A percentile compares a stretch with the other conserved stretches of the same genome.
Conservation (phyloP, 495 filamentous ascomycete species). For the Xylaria palmicola region DNA sequence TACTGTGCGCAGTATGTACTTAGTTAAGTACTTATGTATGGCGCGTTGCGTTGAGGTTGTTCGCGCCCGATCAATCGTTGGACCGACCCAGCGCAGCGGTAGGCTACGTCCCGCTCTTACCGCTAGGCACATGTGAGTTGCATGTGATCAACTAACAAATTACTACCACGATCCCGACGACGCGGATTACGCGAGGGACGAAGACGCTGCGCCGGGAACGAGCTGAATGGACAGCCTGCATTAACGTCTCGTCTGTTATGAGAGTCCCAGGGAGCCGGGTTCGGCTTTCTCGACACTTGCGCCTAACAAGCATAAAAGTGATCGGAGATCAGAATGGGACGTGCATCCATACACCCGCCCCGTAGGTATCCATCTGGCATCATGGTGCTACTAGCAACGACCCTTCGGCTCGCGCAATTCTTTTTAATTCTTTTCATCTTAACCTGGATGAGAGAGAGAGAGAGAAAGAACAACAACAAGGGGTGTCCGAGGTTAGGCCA, state of each 20-base stretch:
- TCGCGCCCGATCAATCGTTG: not conserved
- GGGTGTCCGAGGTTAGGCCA: not conserved
- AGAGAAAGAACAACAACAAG: not conserved
- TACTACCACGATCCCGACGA: constrained; percentile 8
- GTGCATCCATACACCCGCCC: too few relatives aligned
- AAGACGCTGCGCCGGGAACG: not conserved
- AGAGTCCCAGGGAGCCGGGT: constrained; percentile 4
- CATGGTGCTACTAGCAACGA: too few relatives aligned
- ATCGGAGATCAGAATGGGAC: too few relatives aligned
- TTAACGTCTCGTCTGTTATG: not conserved
- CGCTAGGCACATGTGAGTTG: constrained; percentile 2
- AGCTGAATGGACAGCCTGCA: not conserved
- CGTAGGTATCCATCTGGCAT: too few relatives aligned
- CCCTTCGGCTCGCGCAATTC: too few relatives aligned
- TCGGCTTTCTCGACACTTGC: not conserved
- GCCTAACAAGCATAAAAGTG: constrained; percentile 1
- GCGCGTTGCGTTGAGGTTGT: too few relatives aligned
- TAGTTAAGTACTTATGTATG: too few relatives aligned
- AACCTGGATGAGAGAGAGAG: not conserved
- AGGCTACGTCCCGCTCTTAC: constrained; percentile 5
- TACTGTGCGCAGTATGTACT: too few relatives aligned
- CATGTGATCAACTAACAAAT: constrained; percentile 12
- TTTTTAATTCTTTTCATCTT: too few relatives aligned
- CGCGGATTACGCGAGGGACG: constrained; percentile 7
- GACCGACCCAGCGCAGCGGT: constrained; percentile 14